These are phyloP conservation scores for Canariomyces notabilis DNA, from an alignment of 2,329 filamentous ascomycete species.

Conservation along the genomic window DNA sequence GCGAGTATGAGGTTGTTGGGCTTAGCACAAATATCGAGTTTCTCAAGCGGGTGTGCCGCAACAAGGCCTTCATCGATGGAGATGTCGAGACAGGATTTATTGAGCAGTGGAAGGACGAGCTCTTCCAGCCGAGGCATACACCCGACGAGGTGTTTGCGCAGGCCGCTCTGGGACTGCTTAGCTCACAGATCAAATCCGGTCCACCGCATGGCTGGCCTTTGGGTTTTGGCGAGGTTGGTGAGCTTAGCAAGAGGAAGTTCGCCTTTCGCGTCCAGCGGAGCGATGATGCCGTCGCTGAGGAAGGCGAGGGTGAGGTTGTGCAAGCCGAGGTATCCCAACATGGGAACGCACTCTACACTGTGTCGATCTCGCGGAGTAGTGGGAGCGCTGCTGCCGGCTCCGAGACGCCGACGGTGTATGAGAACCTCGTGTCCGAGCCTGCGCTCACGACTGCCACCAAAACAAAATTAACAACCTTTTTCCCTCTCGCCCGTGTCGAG, in stretches of 20 bases:
- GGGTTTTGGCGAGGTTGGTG: constrained; percentile 46
- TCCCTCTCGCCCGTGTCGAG: constrained; percentile 71
- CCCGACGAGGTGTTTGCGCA: constrained; percentile 76
- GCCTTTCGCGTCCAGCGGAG: constrained; percentile 43
- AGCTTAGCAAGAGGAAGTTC: constrained; percentile 42
- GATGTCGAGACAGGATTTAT: constrained; percentile 97
- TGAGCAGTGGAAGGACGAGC: constrained; percentile 73
- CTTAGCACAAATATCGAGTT: constrained; percentile 96
- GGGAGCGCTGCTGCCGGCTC: constrained; percentile 16
- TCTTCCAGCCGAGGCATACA: constrained; percentile 62
- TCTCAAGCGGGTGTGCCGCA: constrained; percentile 78
- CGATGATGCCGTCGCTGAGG: constrained; percentile 46
- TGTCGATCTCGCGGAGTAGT: constrained; percentile 40
- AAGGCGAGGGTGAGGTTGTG: constrained; percentile 51
- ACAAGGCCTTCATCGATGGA: constrained; percentile 75
- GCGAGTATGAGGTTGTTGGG: constrained; percentile 87
- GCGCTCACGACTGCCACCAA: constrained; percentile 29
- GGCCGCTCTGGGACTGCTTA: constrained; percentile 72
- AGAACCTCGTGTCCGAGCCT: constrained; percentile 42
- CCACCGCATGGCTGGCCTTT: constrained; percentile 46
- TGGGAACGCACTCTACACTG: constrained; percentile 42
- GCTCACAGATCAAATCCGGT: constrained; percentile 37
- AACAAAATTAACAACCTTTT: constrained; percentile 63
- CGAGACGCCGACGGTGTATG: constrained; percentile 36
- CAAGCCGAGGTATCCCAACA: constrained; percentile 47